A percentile compares a stretch with the other conserved stretches of the same genome.
Evolutionary conservation across 2,329 filamentous ascomycete species (phyloP).

Genomic region (Xylariaceae sp.): DNA sequence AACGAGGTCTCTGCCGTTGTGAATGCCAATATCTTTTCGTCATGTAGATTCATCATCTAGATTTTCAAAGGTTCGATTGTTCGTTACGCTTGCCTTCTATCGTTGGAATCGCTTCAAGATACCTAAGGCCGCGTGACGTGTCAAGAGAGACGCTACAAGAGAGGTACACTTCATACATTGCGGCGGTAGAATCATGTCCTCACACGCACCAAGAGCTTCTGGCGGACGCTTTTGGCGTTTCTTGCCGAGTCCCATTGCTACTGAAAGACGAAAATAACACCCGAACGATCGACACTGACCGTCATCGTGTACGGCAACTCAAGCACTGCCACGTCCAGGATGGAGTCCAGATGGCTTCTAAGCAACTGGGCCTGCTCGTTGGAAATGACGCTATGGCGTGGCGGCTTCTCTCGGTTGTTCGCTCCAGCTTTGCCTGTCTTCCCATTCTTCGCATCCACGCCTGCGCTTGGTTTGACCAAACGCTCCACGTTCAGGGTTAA

Average conservation of each 20-base stretch:
- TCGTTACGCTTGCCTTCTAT: no score
- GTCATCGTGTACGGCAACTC: slow-evolving; percentile 92
- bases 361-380: slow-evolving; percentile 83
- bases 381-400: slow-evolving; percentile 80
- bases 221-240: neutral
- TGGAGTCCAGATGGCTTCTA: slow-evolving; percentile 80
- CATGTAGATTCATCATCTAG: no score
- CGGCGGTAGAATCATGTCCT: no score
- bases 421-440: slow-evolving; percentile 19
- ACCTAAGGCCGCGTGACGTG: no score
- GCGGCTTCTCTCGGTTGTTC: slow-evolving; percentile 44
- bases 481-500: slow-evolving; percentile 66
- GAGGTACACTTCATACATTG: no score
- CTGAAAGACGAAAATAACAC: slow-evolving; percentile 79
- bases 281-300: slow-evolving; percentile 82
- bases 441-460: slow-evolving; percentile 24
- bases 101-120: no score
- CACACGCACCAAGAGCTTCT: no score
- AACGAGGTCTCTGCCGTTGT: no score
- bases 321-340: slow-evolving; percentile 84
- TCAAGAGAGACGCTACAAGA: no score
- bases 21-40: no score
- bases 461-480: slow-evolving; percentile 39
- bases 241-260: slow-evolving; percentile 17
- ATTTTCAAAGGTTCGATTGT: no score